Evolutionary conservation across 495 filamentous ascomycete species (phyloP).

Genomic region (Durotheca rogersii): DNA sequence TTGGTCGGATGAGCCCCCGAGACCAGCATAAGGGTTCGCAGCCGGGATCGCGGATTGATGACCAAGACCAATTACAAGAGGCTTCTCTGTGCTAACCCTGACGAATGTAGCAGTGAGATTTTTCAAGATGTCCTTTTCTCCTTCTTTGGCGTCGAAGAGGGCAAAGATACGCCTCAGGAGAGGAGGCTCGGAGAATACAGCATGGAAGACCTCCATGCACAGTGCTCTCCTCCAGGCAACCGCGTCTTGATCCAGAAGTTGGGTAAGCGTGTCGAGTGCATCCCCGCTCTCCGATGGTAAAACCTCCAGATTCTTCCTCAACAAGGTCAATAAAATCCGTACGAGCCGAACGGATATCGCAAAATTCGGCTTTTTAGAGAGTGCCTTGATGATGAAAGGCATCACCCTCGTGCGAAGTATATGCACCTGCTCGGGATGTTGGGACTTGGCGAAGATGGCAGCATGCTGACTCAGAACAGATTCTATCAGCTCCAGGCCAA

Average conservation of each 20-base stretch:
- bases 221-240: slow-evolving; percentile 80
- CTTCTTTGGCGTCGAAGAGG: slow-evolving; percentile 71
- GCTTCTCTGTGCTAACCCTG: slow-evolving; percentile 86
- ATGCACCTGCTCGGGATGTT: slow-evolving; percentile 77
- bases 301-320: slow-evolving; percentile 73
- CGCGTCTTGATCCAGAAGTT: slow-evolving; percentile 83
- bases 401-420: slow-evolving; percentile 77
- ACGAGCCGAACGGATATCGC: slow-evolving; percentile 78
- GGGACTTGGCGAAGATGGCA: slow-evolving; percentile 61
- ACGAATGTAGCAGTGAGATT: slow-evolving; percentile 83
- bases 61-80: slow-evolving; percentile 79
- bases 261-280: slow-evolving; percentile 79
- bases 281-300: slow-evolving; percentile 80
- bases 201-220: slow-evolving; percentile 87
- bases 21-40: slow-evolving; percentile 41
- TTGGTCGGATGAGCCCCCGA: slow-evolving; percentile 63
- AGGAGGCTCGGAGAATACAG: slow-evolving; percentile 74
- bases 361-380: slow-evolving; percentile 79
- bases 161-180: slow-evolving; percentile 79
- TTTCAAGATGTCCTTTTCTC: slow-evolving; percentile 72
- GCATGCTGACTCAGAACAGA: slow-evolving; percentile 83
- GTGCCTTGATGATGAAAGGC: slow-evolving; percentile 73
- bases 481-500: slow-evolving; percentile 89
- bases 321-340: slow-evolving; percentile 75
- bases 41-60: slow-evolving; percentile 79